Percentiles rank a stretch among this genome's conserved stretches.
These are phyloP conservation scores for Penicillium thymicola DNA, from an alignment of 2,329 filamentous ascomycete genomes.

Conservation along the genomic window DNA sequence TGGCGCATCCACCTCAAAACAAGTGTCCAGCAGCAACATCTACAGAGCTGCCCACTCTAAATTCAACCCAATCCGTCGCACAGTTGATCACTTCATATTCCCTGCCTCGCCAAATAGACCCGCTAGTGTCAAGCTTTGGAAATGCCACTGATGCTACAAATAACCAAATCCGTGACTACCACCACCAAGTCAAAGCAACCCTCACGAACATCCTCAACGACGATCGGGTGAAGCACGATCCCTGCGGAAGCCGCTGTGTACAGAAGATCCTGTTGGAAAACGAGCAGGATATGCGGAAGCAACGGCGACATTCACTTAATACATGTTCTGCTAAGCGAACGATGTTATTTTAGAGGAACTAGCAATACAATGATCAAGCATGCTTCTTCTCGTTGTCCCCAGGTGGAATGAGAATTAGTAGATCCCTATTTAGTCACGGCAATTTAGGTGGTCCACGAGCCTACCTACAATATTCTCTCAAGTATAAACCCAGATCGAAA, in stretches of 20 bases:
- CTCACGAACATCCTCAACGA: constrained; percentile 62
- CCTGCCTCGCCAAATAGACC: background rate
- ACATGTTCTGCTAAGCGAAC: background rate
- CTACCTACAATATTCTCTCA: background rate
- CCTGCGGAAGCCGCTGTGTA: constrained; percentile 56
- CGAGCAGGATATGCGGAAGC: constrained; percentile 51
- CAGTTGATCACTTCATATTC: background rate
- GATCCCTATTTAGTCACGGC: background rate
- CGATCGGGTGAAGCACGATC: constrained; percentile 52
- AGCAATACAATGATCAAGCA: background rate
- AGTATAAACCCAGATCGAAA: background rate
- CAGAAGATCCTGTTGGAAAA: constrained; percentile 60
- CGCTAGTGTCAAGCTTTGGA: background rate
- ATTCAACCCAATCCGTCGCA: background rate
- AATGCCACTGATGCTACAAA: background rate
- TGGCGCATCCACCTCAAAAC: background rate
- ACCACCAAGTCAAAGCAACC: constrained; percentile 52
- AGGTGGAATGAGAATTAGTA: background rate
- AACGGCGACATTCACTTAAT: constrained; percentile 3
- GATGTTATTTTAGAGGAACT: background rate
- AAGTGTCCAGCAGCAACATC: background rate
- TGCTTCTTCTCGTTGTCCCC: background rate
- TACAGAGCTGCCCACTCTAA: background rate
- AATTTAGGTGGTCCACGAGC: background rate
- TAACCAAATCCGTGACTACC: constrained; percentile 7